These are phyloP conservation scores for Xylaria sp. DNA, from an alignment of 2,329 filamentous ascomycete species.

Conservation along the genomic window DNA sequence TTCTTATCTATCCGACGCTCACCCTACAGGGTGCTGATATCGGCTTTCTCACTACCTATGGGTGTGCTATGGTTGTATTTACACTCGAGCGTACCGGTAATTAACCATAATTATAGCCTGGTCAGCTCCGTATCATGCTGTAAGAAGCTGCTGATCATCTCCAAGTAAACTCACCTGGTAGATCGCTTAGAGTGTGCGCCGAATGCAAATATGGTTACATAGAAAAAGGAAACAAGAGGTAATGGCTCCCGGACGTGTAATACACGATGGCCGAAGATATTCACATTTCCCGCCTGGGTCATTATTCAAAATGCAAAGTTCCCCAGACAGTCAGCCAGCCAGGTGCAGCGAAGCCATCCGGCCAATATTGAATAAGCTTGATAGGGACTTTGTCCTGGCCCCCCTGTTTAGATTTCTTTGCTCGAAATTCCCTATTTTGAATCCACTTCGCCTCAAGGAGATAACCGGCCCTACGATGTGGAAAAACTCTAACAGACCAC, in stretches of 20 bases:
- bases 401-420: neutral
- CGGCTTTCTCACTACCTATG: neutral
- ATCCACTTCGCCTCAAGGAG: neutral
- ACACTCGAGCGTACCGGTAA: neutral
- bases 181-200: neutral
- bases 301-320: neutral
- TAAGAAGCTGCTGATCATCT: neutral
- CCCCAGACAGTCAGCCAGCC: no score
- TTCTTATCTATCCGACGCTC: slow-evolving; percentile 12
- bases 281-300: neutral
- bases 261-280: neutral
- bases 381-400: neutral
- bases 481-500: neutral
- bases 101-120: neutral
- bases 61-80: neutral
- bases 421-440: neutral
- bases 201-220: neutral
- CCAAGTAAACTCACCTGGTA: neutral
- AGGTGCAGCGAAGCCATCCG: neutral
- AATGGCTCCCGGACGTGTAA: neutral
- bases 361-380: neutral
- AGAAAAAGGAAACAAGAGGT: neutral
- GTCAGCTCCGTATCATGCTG: neutral
- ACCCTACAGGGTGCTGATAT: slow-evolving; percentile 24
- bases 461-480: neutral